These are phyloP conservation scores for Fusarium sp. DNA, from an alignment of 2,329 filamentous ascomycete species.

Conservation along the genomic window DNA sequence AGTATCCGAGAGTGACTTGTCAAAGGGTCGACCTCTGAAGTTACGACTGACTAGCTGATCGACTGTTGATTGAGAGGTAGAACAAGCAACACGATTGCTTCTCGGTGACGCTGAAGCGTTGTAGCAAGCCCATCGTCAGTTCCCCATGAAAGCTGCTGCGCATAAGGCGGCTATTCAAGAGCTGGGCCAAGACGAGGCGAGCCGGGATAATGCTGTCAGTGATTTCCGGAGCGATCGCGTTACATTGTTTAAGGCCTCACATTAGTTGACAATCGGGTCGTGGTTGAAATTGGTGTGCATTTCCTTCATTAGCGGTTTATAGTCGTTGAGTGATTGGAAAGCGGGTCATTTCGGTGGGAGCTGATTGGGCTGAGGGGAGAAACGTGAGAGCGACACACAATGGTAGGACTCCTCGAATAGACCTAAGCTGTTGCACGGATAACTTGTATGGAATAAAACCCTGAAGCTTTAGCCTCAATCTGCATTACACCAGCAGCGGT, in stretches of 20 bases:
- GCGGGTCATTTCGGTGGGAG: slow-evolving; percentile 1
- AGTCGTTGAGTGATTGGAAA: slow-evolving; percentile 19
- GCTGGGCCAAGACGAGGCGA: slow-evolving; percentile 35
- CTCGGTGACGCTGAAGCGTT: slow-evolving; percentile 2
- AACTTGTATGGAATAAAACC: slow-evolving; percentile 6
- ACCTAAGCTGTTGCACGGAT: too few species aligned
- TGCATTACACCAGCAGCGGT: slow-evolving; percentile 34
- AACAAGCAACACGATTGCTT: neutral
- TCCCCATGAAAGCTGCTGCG: slow-evolving; percentile 25
- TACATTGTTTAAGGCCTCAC: slow-evolving; percentile 39
- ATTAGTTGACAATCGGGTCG: slow-evolving; percentile 23
- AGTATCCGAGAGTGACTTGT: slow-evolving; percentile 6
- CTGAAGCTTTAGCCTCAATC: slow-evolving; percentile 33
- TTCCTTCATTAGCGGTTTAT: slow-evolving; percentile 7
- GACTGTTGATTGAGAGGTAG: neutral
- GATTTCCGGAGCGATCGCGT: slow-evolving; percentile 44
- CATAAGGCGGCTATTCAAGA: slow-evolving; percentile 37
- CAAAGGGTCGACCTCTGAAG: neutral
- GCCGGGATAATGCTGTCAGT: slow-evolving; percentile 33
- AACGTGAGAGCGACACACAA: slow-evolving; percentile 1
- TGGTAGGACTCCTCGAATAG: neutral
- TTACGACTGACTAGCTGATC: neutral
- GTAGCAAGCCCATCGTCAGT: slow-evolving; percentile 15
- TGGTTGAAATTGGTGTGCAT: slow-evolving; percentile 16
- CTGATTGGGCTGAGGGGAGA: slow-evolving; percentile 21